phyloP scores from a whole-genome alignment of 257 asterid species.

The Lithospermum erythrorhizon region DNA sequence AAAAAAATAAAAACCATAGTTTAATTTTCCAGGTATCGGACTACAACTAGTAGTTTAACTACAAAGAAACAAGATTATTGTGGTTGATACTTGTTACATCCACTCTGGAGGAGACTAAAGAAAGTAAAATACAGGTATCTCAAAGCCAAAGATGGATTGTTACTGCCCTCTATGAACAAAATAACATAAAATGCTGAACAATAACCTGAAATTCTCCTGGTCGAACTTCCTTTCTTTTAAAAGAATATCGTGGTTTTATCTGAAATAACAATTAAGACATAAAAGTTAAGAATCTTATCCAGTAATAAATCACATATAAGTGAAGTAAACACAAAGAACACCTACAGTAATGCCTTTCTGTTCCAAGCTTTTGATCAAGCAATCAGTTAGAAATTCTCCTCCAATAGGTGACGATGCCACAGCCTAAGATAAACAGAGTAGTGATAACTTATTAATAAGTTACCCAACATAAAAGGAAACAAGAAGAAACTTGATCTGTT shows the following conservation, averaged over 20 bases:
- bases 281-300: neutral
- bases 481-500: neutral
- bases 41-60: too few relatives aligned
- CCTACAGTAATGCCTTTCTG: conserved; percentile 77
- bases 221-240: conserved; percentile 78
- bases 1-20: too few relatives aligned
- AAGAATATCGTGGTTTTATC: conserved; percentile 93
- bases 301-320: neutral
- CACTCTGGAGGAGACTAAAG: neutral
- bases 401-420: conserved; percentile 87
- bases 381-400: conserved; percentile 83
- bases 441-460: neutral
- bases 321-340: conserved; percentile 9
- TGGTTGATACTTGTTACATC: too few relatives aligned
- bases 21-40: too few relatives aligned
- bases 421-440: conserved; percentile 39
- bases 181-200: neutral
- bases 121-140: neutral
- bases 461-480: neutral
- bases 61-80: too few relatives aligned
- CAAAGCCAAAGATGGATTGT: neutral
- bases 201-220: conserved; percentile 94
- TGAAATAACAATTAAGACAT: conserved; percentile 22
- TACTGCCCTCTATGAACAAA: neutral
- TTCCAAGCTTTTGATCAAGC: conserved; percentile 92